phyloP scores from a whole-genome alignment of 768 basidiomycete genomes.

The Hebeloma cylindrosporum region DNA sequence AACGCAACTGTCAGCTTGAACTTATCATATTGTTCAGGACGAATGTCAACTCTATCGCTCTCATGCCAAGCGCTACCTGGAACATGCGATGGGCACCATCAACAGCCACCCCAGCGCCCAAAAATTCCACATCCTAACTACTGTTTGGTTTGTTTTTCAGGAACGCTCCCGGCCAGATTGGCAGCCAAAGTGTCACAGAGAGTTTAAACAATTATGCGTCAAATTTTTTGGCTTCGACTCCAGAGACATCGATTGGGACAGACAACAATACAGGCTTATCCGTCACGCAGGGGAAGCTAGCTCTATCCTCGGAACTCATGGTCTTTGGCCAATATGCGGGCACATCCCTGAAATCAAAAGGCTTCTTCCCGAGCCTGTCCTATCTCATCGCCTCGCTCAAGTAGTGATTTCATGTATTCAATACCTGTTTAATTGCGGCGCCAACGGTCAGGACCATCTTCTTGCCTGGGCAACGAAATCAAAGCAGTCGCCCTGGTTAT shows the following conservation, averaged over 20 bases:
- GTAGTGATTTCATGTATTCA: not conserved
- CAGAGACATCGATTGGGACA: not conserved
- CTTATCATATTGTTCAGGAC: not conserved
- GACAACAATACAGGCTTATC: not conserved
- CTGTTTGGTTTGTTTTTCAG: not conserved
- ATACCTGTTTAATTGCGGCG: not conserved
- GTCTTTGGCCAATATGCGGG: too few relatives aligned
- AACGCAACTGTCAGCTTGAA: not conserved
- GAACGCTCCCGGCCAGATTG: not conserved
- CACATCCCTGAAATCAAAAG: too few relatives aligned
- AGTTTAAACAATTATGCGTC: not conserved
- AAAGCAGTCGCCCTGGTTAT: not conserved
- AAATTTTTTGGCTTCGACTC: not conserved
- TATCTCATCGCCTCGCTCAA: not conserved
- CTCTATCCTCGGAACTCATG: not conserved
- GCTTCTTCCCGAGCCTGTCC: not conserved
- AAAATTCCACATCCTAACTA: not conserved
- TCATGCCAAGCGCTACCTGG: not conserved
- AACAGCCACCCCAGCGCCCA: not conserved
- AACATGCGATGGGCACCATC: not conserved
- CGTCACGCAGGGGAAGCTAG: not conserved
- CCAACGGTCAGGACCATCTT: not conserved
- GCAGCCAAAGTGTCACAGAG: too few relatives aligned
- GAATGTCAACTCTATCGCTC: not conserved
- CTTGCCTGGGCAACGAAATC: not conserved